Evolutionary conservation across 371 early-diverging fungal genomes (phyloP), one percentile per base, ranked within the genome.

Genomic region (Catenaria anguillulae): DNA sequence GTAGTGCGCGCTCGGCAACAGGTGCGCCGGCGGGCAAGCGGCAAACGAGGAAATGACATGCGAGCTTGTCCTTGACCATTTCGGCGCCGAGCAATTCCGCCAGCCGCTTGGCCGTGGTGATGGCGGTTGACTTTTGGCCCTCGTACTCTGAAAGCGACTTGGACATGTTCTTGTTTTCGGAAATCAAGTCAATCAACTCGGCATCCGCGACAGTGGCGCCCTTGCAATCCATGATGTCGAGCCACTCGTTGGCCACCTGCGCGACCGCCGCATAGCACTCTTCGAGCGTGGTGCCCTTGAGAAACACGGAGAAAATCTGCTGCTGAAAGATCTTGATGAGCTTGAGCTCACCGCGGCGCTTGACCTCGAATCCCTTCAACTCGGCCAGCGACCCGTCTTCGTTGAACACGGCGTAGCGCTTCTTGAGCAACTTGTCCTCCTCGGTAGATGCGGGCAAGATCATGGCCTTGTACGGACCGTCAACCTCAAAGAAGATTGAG

Each of bases 381-480:
- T 99, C 99, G 1, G 97, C 95, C 45, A 99, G 78, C 5, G 86
- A 84, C 2, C 98, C 96, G 64, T 98, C 91, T 56, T 84, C 75
- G 70, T 98, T 93, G 71, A 99, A 97, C 4, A 99, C 98, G 0
- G 97, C 98, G 72, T 99, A 99, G 19, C 98, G 84, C 75, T 99
- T 99, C 70, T 99, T 99, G 54, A 99, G 76, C 42, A 95, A 73
- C 71, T 93, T 97, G 70, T 96, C 97, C 68, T 92, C 98, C 66
- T 93, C 93, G 34, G 89, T 92, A 40, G 97, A 95, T 5, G 97
- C 78, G 15, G 99, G 99, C 58, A 99, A 70, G 60, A 99, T 89
- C 99, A 99, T 99, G 31, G 97, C 98, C 35, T 89, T 86, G 71
- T 99, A 99, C 17, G 99, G 99, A 8, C 99, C 99, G 70, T 99